phyloP scores from a whole-genome alignment of 2,329 filamentous ascomycete genomes.

The Pseudogymnoascus sp. region DNA sequence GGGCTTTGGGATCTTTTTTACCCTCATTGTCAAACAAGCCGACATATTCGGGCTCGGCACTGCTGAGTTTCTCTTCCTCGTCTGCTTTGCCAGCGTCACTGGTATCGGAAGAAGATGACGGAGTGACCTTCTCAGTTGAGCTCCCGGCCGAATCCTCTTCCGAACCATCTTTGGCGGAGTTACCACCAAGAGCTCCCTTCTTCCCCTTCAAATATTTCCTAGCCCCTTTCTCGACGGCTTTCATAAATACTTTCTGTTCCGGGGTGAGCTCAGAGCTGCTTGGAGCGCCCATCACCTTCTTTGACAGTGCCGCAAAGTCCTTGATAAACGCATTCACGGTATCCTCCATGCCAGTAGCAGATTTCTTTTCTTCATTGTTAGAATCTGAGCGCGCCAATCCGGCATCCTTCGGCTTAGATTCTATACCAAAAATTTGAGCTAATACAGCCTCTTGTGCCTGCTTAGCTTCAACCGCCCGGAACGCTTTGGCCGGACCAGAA shows the following conservation, averaged over 20 bases:
- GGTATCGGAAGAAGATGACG: slow-evolving; percentile 14
- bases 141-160: slow-evolving; percentile 12
- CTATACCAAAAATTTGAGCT: slow-evolving; percentile 46
- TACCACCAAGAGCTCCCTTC: slow-evolving; percentile 11
- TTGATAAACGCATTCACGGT: slow-evolving; percentile 32
- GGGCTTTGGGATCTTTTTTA: not conserved
- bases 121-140: slow-evolving; percentile 17
- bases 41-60: slow-evolving; percentile 10
- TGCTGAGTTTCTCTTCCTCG: not conserved
- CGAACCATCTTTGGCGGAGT: slow-evolving; percentile 12
- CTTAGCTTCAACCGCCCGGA: slow-evolving; percentile 45
- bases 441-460: slow-evolving; percentile 48
- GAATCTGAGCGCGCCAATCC: no score
- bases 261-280: slow-evolving; percentile 31
- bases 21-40: slow-evolving; percentile 20
- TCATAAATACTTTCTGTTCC: slow-evolving; percentile 41
- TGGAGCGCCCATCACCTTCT: slow-evolving; percentile 36
- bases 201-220: slow-evolving; percentile 40
- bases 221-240: slow-evolving; percentile 44
- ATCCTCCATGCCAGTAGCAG: slow-evolving; percentile 18
- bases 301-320: slow-evolving; percentile 35
- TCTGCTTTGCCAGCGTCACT: slow-evolving; percentile 20
- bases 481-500: slow-evolving; percentile 38
- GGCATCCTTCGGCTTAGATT: slow-evolving; percentile 24
- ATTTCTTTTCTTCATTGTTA: slow-evolving; percentile 16